A percentile compares a stretch with the other conserved stretches of the same genome.
These are phyloP conservation scores for Neospermospora avenae DNA, from an alignment of 2,329 filamentous ascomycete genomes.

Conservation along the genomic window DNA sequence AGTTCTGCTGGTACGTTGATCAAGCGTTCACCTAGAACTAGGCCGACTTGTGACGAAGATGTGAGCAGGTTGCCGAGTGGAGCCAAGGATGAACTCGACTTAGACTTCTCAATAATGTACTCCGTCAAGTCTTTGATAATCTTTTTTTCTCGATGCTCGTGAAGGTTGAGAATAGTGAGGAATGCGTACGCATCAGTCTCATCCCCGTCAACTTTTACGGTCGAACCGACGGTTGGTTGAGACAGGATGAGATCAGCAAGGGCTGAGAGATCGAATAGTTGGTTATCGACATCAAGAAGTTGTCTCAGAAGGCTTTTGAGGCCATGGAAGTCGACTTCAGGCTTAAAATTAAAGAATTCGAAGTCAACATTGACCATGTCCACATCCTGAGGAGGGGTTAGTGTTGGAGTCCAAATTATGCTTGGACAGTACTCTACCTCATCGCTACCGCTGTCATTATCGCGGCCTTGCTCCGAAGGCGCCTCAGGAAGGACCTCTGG, in stretches of 20 bases:
- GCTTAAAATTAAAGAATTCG: conserved; percentile 96
- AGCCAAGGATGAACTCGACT: conserved; percentile 51
- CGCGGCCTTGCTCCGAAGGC: conserved; percentile 22
- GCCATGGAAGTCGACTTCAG: conserved; percentile 89
- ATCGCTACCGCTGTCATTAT: conserved; percentile 33
- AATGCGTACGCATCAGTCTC: conserved; percentile 91
- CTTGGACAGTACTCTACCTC: conserved; percentile 27
- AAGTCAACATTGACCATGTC: conserved; percentile 95
- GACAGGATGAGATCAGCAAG: conserved; percentile 83
- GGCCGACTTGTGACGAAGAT: conserved; percentile 63
- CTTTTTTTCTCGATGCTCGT: conserved; percentile 72
- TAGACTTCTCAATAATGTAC: conserved; percentile 62
- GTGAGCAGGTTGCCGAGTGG: conserved; percentile 56
- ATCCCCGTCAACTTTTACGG: conserved; percentile 95
- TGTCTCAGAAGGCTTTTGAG: conserved; percentile 87
- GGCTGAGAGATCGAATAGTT: conserved; percentile 81
- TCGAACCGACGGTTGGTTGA: conserved; percentile 85
- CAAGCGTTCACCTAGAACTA: conserved; percentile 87
- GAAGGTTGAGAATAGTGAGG: conserved; percentile 80
- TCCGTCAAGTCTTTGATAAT: conserved; percentile 66
- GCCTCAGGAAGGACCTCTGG: conserved; percentile 33
- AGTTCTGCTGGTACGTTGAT: conserved; percentile 97
- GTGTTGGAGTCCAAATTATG: neutral
- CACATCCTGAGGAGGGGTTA: conserved; percentile 54
- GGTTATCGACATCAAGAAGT: conserved; percentile 83